Evolutionary conservation across 75 land plant species (phyloP), one percentile per base, ranked within the genome.

Genomic region (Ceratopteris richardii): DNA sequence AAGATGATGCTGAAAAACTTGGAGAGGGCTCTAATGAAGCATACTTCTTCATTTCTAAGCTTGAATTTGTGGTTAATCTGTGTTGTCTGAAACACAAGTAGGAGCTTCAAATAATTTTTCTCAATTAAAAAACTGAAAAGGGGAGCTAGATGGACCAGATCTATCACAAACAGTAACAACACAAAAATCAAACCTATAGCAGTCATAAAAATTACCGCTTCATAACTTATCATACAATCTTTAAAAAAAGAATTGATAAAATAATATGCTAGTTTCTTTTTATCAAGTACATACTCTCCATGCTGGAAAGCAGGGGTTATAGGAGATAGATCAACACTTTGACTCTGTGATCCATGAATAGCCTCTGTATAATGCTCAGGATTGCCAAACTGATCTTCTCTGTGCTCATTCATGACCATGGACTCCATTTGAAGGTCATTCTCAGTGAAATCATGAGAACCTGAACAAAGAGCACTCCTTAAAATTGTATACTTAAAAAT

Each of bases 301-400:
- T 28, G 64, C 41, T 68, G 66, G 33, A 78, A 54, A 7, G 64
- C 65, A 41, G 90, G 90, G 25, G 90, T 80, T 36, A 61, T 54
- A 17, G 78, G 74, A 21, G 69, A 53, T 47, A 65, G 44, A 33
- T 63, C 61, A 47, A 59, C 68, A 16, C 47, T 43, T 39, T 71
- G 66, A 41, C 74, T 71, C 37, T 58, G 66, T 29, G 65, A 72
- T 39, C 64, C 60, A 4, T 59, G 58, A 26, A 44, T 65, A 17
- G 54, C 46, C 16, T 48, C 59, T 47, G 30, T 23, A 29, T 29
- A 59, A 55, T 37, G 21, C 18, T 61, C 57, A 18, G 39, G 51
- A 19, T 47, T 21, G 43, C 52, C 53, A 57, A 50, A 16, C 42
- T 72, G 65, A 30, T 74, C 81, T 5, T 27, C 30, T 2, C 40